A percentile compares a stretch with the other conserved stretches of the same genome.
These are phyloP conservation scores for Colletotrichum liaoningense DNA, from an alignment of 2,329 filamentous ascomycete species.

Conservation along the genomic window DNA sequence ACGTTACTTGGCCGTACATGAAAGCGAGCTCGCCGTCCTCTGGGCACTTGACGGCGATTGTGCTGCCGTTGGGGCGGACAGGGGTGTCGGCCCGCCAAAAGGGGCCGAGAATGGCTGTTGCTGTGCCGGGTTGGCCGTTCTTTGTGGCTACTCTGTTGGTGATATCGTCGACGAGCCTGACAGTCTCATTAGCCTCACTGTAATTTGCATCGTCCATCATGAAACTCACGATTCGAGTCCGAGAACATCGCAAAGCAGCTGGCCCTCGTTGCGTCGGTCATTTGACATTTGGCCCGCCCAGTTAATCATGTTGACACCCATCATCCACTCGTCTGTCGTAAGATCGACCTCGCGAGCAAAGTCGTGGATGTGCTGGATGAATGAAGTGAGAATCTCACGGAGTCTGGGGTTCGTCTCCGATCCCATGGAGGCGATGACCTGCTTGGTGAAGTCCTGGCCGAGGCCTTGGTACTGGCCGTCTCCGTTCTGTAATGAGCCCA, in stretches of 20 bases:
- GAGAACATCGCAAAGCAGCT: constrained; percentile 78
- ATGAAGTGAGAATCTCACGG: constrained; percentile 73
- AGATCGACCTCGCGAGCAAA: constrained; percentile 84
- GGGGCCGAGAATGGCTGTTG: constrained; percentile 84
- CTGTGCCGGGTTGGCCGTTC: constrained; percentile 64
- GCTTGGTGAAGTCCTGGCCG: constrained; percentile 72
- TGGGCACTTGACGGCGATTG: constrained; percentile 68
- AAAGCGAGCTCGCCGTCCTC: constrained; percentile 63
- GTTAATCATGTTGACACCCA: constrained; percentile 69
- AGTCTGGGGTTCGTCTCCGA: constrained; percentile 76
- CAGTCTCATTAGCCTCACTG: neutral
- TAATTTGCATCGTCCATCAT: neutral
- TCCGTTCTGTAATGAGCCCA: constrained; percentile 31
- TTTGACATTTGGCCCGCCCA: constrained; percentile 76
- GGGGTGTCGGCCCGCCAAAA: constrained; percentile 85
- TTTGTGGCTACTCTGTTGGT: constrained; percentile 72
- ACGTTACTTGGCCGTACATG: constrained; percentile 72
- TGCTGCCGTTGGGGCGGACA: constrained; percentile 74
- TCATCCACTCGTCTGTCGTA: constrained; percentile 83
- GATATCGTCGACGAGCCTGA: constrained; percentile 80
- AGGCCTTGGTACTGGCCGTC: constrained; percentile 36
- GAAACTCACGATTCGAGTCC: constrained; percentile 73
- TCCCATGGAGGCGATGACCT: constrained; percentile 80
- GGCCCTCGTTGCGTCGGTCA: constrained; percentile 77
- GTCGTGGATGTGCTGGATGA: constrained; percentile 83